Evolutionary conservation across 768 basidiomycete species (phyloP), one percentile per base, ranked within the genome.

Genomic region (Sarcodon sp.): DNA sequence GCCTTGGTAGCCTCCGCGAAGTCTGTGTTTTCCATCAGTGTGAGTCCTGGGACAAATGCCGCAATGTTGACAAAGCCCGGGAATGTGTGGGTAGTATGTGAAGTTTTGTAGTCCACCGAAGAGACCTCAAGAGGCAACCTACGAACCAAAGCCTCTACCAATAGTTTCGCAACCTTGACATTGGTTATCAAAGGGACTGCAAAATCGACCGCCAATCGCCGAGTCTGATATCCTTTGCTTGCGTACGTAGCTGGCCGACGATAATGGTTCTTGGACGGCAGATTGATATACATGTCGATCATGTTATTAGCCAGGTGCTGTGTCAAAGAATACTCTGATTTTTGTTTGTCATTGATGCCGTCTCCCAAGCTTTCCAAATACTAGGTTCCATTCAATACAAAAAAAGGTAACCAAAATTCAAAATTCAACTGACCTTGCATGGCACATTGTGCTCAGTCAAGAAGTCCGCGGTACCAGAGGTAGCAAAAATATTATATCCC

Each of bases 251-350:
- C 93, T 6, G 96, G 96, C 15, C 96, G 86, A 50, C 96, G 86
- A 66, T 89, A 98, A 61, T 91, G 78, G 65, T 99, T 98, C 69
- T 91, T 96, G 36, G 94, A 97, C 2, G 96, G 96, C 55, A 99
- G 70, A 65, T 99, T 99, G 79, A 99, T 94, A 65, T 97, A 99
- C 80, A 98, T 87, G 67, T 99, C 96, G 61, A 99, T 99, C 57
- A 96, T 70, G 64, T 93, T 92, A 66, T 94, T 94, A 33, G 88
- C 89, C 52, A 99, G 69, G 69, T 99, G 96, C 63, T 96, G 91
- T 4, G 89, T 92, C 50, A 99, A 71, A 0, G 96, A 98, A 64
- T 97, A 99, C 62, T 98, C 96, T 3, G 90, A 88, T 64, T 99
- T 99, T 64, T 93, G 88, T 53, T 81, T 66, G 63, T 80, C 80